Evolutionary conservation across 139 green algal species (phyloP), one percentile per base, ranked within the genome.

Genomic region (Edaphochlamys debaryana): DNA sequence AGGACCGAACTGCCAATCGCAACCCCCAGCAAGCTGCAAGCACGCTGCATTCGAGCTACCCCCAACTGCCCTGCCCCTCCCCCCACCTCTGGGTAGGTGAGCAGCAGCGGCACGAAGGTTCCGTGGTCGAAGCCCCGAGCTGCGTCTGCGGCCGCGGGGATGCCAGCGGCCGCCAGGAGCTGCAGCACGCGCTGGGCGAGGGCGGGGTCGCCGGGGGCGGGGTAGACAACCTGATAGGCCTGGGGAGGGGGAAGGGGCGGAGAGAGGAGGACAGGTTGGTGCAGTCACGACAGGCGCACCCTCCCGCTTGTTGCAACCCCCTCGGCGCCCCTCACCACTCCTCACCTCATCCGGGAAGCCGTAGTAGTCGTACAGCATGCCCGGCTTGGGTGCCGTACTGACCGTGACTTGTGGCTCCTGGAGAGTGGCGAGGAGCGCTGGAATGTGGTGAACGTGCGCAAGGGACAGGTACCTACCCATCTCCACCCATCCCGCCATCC

Each of bases 361-460:
- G 72, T 93, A 91, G 50, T 97, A 96, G 76, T 96, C 94, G 48
- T 94, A 95, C 15, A 96, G 69, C 34, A 95, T 79, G 20, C 48
- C 29, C 1, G 92, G 89, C 8, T 69, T 42, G 0, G 68, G 8
- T 0, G 27, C 37, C 25, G 78, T 84, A 23, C 78, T 84, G 27
- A 84, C 78, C 78, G 62, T 76, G 7, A 84, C 34, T 69, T 54
- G 23, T 82, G 42, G 25, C 40, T 58, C 73, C 69, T 56, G 29
- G 71, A 15, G 6, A 40, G 67, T 15, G 40, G 25, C 7, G 40
- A 40, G 40, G 4, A 37, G 40, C 3, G 67, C 6, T 9, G 66
- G 5, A 48, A 50, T 68, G 62, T n/a, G n/a, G n/a, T n/a, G n/a
- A n/a, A n/a, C n/a, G n/a, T n/a, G n/a, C n/a, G n/a, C n/a, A n/a